phyloP scores from a whole-genome alignment of 139 green algal species.

The Nannochloris sp. region DNA sequence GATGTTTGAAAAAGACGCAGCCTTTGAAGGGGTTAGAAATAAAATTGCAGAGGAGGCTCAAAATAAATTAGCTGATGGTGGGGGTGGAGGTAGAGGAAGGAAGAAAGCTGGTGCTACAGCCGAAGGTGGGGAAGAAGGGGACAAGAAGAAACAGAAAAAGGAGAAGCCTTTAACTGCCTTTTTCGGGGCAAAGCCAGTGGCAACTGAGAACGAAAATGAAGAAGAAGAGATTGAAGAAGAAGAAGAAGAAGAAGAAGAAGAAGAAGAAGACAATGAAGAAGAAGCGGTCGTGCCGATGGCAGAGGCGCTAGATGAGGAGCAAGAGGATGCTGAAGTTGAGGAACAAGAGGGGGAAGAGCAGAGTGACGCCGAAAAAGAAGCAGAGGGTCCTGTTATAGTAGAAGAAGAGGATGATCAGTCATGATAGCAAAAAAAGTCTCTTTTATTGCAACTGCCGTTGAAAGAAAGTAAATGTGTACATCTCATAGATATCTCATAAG shows the following conservation, averaged over 20 bases:
- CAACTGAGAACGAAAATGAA: neutral
- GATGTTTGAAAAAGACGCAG: constrained; percentile 8
- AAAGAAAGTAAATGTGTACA: no score
- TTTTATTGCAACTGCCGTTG: no score
- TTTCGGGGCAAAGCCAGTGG: neutral
- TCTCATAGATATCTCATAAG: no score
- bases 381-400: no score
- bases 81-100: neutral
- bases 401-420: no score
- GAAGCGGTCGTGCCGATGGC: neutral
- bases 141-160: neutral
- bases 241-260: neutral
- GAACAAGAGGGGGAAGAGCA: neutral
- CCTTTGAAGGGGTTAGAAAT: constrained; percentile 19
- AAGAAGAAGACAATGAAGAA: neutral
- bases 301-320: neutral
- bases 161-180: neutral
- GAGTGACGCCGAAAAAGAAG: neutral
- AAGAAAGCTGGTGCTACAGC: neutral
- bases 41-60: neutral
- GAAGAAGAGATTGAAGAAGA: neutral
- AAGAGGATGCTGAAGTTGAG: neutral
- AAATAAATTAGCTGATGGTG: neutral
- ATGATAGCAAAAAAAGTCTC: no score
- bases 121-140: neutral